Base-by-base conservation (phyloP, 345 rosid species). In the Trapa bicornis region DNA sequence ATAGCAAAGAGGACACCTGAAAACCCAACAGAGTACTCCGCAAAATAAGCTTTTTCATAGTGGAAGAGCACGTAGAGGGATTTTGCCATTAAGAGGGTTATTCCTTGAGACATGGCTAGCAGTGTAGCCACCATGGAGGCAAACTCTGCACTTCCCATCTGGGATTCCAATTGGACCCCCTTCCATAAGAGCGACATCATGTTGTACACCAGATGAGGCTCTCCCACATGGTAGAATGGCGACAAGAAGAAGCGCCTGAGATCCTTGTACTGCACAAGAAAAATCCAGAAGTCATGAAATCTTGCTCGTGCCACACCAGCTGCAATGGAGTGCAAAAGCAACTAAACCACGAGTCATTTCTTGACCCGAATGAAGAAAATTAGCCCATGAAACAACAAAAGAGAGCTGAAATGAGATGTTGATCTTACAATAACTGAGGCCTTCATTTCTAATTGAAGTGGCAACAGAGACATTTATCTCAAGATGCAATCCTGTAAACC, bases 121-220 rank as follows among this genome's bases (percentile, higher is more conserved):
- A 94, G 78, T 1, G 85, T 68, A 42, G 84, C 79, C 37, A 89
- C 80, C 91, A 87, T 91, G 2, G 89, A 82, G 39, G 91, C 89
- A 75, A 94, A 94, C 72, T 89, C 88, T 13, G 80, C 60, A 73
- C 96, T 94, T 74, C 97, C 99, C 97, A 91, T 83, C 3, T 89
- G 79, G 12, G 86, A 81, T 80, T 94, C 99, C 72, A 94, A 77
- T 67, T 80, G 93, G 50, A 84, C 72, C 58, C 99, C 99, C 82
- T 94, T 94, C 99, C 99, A 94, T 56, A 94, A 75, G 47, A 94
- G 87, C 0, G 99, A 91, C 72, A 82, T 82, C 99, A 94, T 91
- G 79, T 94, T 94, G 85, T 83, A 94, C 37, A 85, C 80, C 47
- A 94, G 74, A 80, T 94, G 99, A 48, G 96, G 76, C 66, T 94